These are phyloP conservation scores for Penicillium polonicum DNA, from an alignment of 2,329 filamentous ascomycete genomes.

Conservation along the genomic window DNA sequence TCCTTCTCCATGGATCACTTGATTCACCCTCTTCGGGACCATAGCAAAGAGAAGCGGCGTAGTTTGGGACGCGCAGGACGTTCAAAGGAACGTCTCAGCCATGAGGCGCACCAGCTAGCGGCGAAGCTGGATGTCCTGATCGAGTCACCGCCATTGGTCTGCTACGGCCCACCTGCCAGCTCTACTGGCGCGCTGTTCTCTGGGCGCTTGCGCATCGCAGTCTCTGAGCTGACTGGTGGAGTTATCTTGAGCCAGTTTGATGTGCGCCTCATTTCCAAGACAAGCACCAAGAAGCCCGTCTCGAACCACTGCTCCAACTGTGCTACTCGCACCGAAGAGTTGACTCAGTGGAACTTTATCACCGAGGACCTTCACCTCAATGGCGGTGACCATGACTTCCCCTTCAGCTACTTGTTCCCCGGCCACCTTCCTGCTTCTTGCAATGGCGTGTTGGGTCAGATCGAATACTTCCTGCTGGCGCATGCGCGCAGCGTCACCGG, in stretches of 20 bases:
- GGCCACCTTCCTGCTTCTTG: slow-evolving; percentile 84
- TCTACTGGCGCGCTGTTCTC: slow-evolving; percentile 85
- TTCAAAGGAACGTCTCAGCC: slow-evolving; percentile 38
- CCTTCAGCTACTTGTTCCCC: slow-evolving; percentile 82
- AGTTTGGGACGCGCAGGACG: slow-evolving; percentile 36
- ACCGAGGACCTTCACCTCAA: slow-evolving; percentile 48
- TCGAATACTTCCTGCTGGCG: slow-evolving; percentile 77
- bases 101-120: slow-evolving; percentile 38
- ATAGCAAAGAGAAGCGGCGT: slow-evolving; percentile 44
- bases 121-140: slow-evolving; percentile 63
- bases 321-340: slow-evolving; percentile 65
- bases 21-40: slow-evolving; percentile 44
- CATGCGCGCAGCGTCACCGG: slow-evolving; percentile 61
- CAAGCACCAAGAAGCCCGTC: slow-evolving; percentile 79
- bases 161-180: slow-evolving; percentile 71
- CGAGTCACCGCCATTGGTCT: slow-evolving; percentile 82
- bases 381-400: slow-evolving; percentile 70
- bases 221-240: slow-evolving; percentile 62
- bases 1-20: slow-evolving; percentile 46
- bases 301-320: slow-evolving; percentile 76
- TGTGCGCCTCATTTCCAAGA: slow-evolving; percentile 68
- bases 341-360: slow-evolving; percentile 78
- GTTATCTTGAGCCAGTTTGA: slow-evolving; percentile 68
- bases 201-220: slow-evolving; percentile 72
- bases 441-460: slow-evolving; percentile 67